Evolutionary conservation across 352 stramenopile species (phyloP), one percentile per base, ranked within the genome.

Genomic region (Aphanomyces euteiches): DNA sequence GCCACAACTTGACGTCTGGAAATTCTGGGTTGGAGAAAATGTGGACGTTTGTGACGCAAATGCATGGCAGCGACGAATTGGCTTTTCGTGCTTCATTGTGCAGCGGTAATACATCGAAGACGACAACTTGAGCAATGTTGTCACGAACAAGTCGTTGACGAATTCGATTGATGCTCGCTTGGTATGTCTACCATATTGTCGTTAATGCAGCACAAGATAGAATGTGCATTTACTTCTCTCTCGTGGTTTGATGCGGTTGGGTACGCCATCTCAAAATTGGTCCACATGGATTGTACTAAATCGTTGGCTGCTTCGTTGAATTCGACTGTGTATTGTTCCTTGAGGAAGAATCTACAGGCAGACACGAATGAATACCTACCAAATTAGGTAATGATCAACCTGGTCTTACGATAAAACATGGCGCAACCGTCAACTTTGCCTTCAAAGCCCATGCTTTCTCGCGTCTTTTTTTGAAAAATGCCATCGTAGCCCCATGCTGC

Each of bases 1-100:
- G 97, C 96, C 97, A 99, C 36, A 99, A 86, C 82, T 99, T 99
- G 45, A 99, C 96, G 78, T 99, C 97, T 15, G 93, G 93, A 71
- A 97, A 98, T 74, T 99, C 97, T 56, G 97, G 97, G 78, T 99
- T 98, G 56, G 92, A 98, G 75, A 99, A 99, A 36, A 99, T 86
- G 84, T 99, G 97, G 4, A 98, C 98, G 73, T 99, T 99, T 1
- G 95, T 84, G 67, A 99, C 87, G 75, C 95, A 99, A 10, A 99
- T 77, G 66, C 96, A 79, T 47, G 82, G 57, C 80, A 79, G 71
- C 72, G 58, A 45, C 54, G 17, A n/a, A 1, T 6, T 39, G n/a
- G 77, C 72, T 65, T 83, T 87, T 36, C 81, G 74, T 15, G 76
- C 73, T 72, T 77, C 45, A 71, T 90, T 79, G 65, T 78, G 90